Evolutionary conservation across 2,329 filamentous ascomycete species (phyloP).

Genomic region (Didymella glomerata): DNA sequence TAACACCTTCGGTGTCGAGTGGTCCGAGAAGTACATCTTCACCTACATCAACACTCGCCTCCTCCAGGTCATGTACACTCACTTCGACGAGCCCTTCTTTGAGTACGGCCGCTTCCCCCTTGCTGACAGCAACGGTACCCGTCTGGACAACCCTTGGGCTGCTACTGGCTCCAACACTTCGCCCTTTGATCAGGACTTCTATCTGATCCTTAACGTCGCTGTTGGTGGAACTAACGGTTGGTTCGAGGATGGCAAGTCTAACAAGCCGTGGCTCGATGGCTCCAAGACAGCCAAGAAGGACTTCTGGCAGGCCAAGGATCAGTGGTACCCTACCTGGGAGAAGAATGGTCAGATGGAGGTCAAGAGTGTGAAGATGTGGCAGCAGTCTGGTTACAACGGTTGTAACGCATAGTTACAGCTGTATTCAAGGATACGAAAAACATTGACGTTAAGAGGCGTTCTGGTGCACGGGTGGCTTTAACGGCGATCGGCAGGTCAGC

Average conservation of each 20-base stretch:
- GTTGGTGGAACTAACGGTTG: slow-evolving; percentile 83
- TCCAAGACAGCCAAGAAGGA: slow-evolving; percentile 73
- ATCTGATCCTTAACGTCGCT: slow-evolving; percentile 77
- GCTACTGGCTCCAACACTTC: slow-evolving; percentile 68
- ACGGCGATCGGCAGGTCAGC: slow-evolving; percentile 20
- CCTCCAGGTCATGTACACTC: slow-evolving; percentile 80
- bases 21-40: slow-evolving; percentile 88
- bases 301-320: slow-evolving; percentile 74
- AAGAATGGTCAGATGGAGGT: slow-evolving; percentile 70
- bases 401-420: slow-evolving; percentile 41
- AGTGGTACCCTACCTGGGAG: slow-evolving; percentile 77
- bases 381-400: slow-evolving; percentile 59
- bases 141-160: slow-evolving; percentile 70
- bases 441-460: slow-evolving; percentile 17
- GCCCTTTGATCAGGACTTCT: slow-evolving; percentile 80
- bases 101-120: slow-evolving; percentile 72
- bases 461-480: slow-evolving; percentile 23
- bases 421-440: background rate
- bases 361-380: slow-evolving; percentile 68
- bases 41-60: slow-evolving; percentile 84
- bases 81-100: slow-evolving; percentile 73
- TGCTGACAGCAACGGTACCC: slow-evolving; percentile 70
- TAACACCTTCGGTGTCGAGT: slow-evolving; percentile 84
- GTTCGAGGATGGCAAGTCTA: slow-evolving; percentile 76
- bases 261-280: slow-evolving; percentile 81